Evolutionary conservation across 2,329 filamentous ascomycete species (phyloP).

Genomic region (Aspergillus texensis): DNA sequence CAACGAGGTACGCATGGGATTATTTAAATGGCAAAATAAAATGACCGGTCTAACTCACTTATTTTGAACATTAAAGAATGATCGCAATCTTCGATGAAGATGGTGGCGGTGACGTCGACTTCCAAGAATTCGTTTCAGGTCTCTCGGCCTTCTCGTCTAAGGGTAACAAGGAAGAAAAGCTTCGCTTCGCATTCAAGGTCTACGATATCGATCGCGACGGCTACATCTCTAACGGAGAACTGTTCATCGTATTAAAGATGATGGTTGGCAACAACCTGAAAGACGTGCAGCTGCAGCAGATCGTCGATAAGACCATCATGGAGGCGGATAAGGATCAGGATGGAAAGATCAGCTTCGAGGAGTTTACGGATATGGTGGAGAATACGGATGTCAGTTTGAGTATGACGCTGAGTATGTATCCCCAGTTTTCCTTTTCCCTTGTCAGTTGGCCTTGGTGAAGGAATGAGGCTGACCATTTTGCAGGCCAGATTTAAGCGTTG

Average conservation of each 20-base stretch:
- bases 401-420: slow-evolving; percentile 64
- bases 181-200: slow-evolving; percentile 97
- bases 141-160: slow-evolving; percentile 95
- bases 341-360: slow-evolving; percentile 98
- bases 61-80: slow-evolving; percentile 65
- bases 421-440: not conserved
- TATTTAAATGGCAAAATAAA: not conserved
- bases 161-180: slow-evolving; percentile 98
- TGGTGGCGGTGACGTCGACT: slow-evolving; percentile 95
- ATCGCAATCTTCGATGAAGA: slow-evolving; percentile 99
- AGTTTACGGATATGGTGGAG: slow-evolving; percentile 99
- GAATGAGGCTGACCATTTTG: slow-evolving; percentile 9
- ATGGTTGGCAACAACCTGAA: slow-evolving; percentile 99
- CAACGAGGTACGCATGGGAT: slow-evolving; percentile 69
- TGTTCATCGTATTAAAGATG: slow-evolving; percentile 99
- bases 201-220: slow-evolving; percentile 99
- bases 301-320: slow-evolving; percentile 99
- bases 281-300: slow-evolving; percentile 97
- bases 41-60: not conserved
- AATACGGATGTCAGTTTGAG: slow-evolving; percentile 76
- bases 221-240: slow-evolving; percentile 97
- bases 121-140: slow-evolving; percentile 96
- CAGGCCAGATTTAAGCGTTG: slow-evolving; percentile 24
- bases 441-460: not conserved
- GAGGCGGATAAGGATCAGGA: slow-evolving; percentile 95